A percentile compares a stretch with the other conserved stretches of the same genome.
Conservation (phyloP, 2,329 filamentous ascomycete genomes). For the Xylariaceae sp. region DNA sequence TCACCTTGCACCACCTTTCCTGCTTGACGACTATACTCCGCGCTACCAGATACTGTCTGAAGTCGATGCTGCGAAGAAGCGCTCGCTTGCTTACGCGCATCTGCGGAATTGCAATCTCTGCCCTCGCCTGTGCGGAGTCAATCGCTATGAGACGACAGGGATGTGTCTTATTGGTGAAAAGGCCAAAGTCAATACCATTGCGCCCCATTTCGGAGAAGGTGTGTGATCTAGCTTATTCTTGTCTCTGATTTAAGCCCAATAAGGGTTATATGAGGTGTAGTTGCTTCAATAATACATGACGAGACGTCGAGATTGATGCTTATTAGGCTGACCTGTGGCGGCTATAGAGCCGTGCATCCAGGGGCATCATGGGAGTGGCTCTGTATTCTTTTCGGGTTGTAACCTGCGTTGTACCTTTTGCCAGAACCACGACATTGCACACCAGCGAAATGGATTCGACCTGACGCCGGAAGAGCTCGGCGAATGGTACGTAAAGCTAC, state of each 20-base stretch:
- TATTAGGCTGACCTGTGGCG: constrained; percentile 8
- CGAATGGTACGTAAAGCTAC: constrained; percentile 79
- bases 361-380: constrained; percentile 74
- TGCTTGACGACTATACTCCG: constrained; percentile 71
- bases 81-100: constrained; percentile 69
- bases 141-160: constrained; percentile 75
- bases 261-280: too few species aligned
- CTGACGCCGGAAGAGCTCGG: constrained; percentile 74
- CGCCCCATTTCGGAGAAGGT: constrained; percentile 79
- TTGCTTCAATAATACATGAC: neutral
- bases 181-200: constrained; percentile 78
- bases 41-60: constrained; percentile 67
- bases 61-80: constrained; percentile 67
- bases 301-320: neutral
- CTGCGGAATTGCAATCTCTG: constrained; percentile 78
- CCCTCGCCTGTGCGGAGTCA: constrained; percentile 71
- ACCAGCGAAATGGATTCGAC: constrained; percentile 76
- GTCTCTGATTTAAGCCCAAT: neutral
- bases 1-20: constrained; percentile 60
- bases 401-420: constrained; percentile 73
- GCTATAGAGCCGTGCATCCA: constrained; percentile 70
- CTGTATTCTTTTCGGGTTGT: constrained; percentile 76
- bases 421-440: constrained; percentile 80
- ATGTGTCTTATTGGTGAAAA: constrained; percentile 70
- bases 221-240: constrained; percentile 19